A percentile compares a stretch with the other conserved stretches of the same genome.
Evolutionary conservation across 202 grass and related monocot genomes (phyloP).

Genomic region (Bolboschoenoplectus hybrid): DNA sequence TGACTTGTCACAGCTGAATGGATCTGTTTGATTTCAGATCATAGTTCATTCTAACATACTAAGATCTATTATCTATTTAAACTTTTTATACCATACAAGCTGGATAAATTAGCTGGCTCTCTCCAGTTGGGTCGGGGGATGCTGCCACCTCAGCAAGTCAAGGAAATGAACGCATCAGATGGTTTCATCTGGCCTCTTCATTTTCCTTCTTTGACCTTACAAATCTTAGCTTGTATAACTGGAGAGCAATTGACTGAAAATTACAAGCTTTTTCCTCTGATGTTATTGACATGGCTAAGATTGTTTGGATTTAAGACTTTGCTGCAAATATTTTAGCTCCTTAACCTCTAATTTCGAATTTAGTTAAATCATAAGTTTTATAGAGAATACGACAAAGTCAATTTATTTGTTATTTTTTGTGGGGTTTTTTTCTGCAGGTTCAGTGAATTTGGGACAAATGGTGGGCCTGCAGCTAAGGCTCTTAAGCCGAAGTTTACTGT

Average conservation of each 20-base stretch:
- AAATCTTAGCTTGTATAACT: not conserved
- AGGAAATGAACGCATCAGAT: not conserved
- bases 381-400: not conserved
- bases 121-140: not conserved
- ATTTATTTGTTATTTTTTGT: not conserved
- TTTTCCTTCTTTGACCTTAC: not conserved
- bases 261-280: not conserved
- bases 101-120: not conserved
- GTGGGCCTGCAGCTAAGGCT: constrained; percentile 80
- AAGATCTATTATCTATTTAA: not conserved
- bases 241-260: not conserved
- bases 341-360: not conserved
- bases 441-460: constrained; percentile 85
- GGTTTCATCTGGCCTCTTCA: not conserved
- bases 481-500: constrained; percentile 68
- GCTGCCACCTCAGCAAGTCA: not conserved
- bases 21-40: constrained; percentile 33
- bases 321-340: not conserved
- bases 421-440: constrained; percentile 54
- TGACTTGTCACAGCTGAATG: not conserved
- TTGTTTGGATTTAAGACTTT: not conserved
- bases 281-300: not conserved
- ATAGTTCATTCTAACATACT: not conserved
- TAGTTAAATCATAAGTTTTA: not conserved
- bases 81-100: not conserved